A percentile compares a stretch with the other conserved stretches of the same genome.
Evolutionary conservation across 2,329 filamentous ascomycete species (phyloP).

Genomic region (Periconia sp.): DNA sequence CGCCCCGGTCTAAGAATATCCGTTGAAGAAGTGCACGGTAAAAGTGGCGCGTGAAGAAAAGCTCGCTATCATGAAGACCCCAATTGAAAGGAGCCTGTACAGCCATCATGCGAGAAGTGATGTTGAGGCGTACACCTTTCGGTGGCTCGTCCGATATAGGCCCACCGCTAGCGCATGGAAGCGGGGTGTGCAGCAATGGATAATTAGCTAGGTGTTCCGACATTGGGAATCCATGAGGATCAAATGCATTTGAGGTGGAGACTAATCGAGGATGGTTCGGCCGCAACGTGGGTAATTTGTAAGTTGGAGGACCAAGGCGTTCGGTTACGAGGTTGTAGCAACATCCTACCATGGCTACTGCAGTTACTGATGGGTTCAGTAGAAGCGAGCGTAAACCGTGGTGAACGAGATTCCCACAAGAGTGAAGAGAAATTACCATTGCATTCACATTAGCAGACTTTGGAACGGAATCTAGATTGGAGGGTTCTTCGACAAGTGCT

Average conservation of each 20-base stretch:
- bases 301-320: slow-evolving; percentile 82
- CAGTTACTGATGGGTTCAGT: slow-evolving; percentile 81
- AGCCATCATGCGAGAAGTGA: slow-evolving; percentile 97
- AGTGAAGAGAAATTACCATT: slow-evolving; percentile 95
- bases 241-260: slow-evolving; percentile 72
- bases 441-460: slow-evolving; percentile 54
- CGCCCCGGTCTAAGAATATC: slow-evolving; percentile 84
- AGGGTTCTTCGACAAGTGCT: slow-evolving; percentile 24
- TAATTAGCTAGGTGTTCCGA: slow-evolving; percentile 69
- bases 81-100: slow-evolving; percentile 95
- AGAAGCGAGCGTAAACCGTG: slow-evolving; percentile 87
- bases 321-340: slow-evolving; percentile 98
- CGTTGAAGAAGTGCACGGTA: slow-evolving; percentile 89
- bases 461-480: slow-evolving; percentile 32
- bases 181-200: slow-evolving; percentile 29
- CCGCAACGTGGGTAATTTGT: slow-evolving; percentile 80
- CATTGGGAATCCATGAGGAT: slow-evolving; percentile 95
- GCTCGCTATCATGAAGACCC: slow-evolving; percentile 78
- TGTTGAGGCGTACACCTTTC: slow-evolving; percentile 80
- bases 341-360: slow-evolving; percentile 95
- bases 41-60: slow-evolving; percentile 92
- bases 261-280: slow-evolving; percentile 74
- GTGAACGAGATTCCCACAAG: slow-evolving; percentile 96
- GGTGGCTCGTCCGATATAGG: slow-evolving; percentile 11
- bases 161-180: slow-evolving; percentile 16